Evolutionary conservation across 192 early-diverging fungal genomes (phyloP), one percentile per base, ranked within the genome.

Genomic region (Podila verticillata): DNA sequence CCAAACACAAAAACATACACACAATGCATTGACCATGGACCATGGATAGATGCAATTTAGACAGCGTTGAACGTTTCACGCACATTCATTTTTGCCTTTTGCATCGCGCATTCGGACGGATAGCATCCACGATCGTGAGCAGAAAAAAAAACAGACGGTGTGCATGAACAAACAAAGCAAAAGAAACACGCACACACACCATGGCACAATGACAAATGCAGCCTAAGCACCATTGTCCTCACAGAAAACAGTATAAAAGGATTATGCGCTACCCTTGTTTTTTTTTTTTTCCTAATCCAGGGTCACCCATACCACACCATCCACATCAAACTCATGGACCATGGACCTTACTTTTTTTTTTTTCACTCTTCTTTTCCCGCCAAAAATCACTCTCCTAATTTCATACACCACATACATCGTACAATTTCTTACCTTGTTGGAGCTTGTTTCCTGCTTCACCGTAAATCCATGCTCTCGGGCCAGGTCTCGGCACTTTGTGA

Each of bases 371-470:
- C 49, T 22, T 67, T 22, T 57, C 20, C n/a, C 59, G 36, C 61
- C 44, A 29, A 51, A 30, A 63, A 58, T 54, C 57, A 31, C 44
- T 26, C 31, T 30, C 4, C 35, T 51, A 28, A 49, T 48, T 49
- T 34, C n/a, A 24, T 32, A 22, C 19, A 5, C 60, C 32, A 58
- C 22, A 29, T 3, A 12, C 3, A 13, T n/a, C n/a, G 48, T 19
- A 68, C 63, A 12, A 10, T 20, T 9, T 59, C 66, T 75, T 85
- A 87, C 87, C 78, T 84, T 86, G 70, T 84, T 86, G 20, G 87
- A 81, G 48, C 87, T 89, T n/a, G 86, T 82, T 75, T 89, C 87
- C 63, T 89, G 87, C 65, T 89, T 89, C 31, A 89, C 84, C 24
- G 85, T 89, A 48, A 89, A 89, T 13, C 87, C 87, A 67, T 84